phyloP scores from a whole-genome alignment of 768 basidiomycete genomes.

The Russula vinacea region DNA sequence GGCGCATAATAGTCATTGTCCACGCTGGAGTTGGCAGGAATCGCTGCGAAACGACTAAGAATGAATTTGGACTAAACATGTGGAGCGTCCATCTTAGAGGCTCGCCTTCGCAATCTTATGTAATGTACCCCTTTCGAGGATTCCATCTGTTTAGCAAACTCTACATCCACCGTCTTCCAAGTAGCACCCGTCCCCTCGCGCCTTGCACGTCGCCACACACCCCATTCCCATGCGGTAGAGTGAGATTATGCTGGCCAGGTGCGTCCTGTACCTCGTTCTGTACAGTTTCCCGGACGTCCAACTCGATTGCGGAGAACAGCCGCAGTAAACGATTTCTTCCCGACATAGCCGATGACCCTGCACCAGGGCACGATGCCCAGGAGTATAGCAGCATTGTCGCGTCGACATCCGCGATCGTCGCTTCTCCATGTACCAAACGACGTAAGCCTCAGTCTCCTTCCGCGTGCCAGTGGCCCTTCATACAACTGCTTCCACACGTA shows the following conservation, averaged over 20 bases:
- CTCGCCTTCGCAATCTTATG: no score
- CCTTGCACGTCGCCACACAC: neutral
- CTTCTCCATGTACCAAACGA: constrained; percentile 11
- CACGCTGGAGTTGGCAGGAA: no score
- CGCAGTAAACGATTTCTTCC: constrained; percentile 8
- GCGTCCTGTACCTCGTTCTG: neutral
- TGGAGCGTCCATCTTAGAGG: no score
- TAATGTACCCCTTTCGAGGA: no score
- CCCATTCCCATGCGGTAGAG: constrained; percentile 3
- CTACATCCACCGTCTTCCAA: constrained; percentile 18
- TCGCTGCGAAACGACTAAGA: no score
- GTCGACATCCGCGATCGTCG: constrained; percentile 9
- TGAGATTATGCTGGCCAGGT: neutral
- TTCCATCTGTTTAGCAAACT: constrained; percentile 11
- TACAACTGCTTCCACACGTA: constrained; percentile 31
- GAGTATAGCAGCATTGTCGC: neutral
- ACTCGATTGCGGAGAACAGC: constrained; percentile 15
- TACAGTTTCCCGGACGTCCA: neutral
- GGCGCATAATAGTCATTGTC: no score
- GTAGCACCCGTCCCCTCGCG: neutral
- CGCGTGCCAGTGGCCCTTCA: neutral
- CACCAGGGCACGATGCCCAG: neutral
- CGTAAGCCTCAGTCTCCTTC: constrained; percentile 4
- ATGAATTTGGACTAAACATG: no score
- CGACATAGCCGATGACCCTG: neutral